Base-by-base conservation (phyloP, 768 basidiomycete genomes). In the Auricularia cornea region DNA sequence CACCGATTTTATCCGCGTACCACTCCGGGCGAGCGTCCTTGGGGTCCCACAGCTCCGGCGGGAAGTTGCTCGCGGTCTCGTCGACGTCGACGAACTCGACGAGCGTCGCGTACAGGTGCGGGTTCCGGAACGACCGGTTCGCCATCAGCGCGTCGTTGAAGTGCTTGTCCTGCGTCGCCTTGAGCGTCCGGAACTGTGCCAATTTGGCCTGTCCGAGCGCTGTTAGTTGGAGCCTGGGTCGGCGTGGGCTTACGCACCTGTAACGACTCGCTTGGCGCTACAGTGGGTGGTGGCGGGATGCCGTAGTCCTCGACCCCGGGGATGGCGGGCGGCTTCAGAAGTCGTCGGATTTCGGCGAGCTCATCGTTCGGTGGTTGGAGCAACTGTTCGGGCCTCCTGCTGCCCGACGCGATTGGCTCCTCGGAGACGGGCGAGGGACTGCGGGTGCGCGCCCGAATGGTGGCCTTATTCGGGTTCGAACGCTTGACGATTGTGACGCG, bases 101-200 rank as follows among this genome's bases (percentile, higher is more conserved):
- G 2, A 99, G 84, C 69, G 94, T 94, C 14, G 91, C 80, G 74
- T 96, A 97, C n/a, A 98, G 83, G 70, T 97, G 92, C 0, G 96
- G 96, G 70, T 99, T 99, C 30, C 94, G 86, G 76, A 98, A 99
- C 3, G 93, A 87, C 52, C 92, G 87, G 67, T 90, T 92, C 8
- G 87, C 84, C 87, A 98, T 92, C 48, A 99, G 82, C 1, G 92
- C 92, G 73, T 97, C 94, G 73, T 98, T 99, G 78, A 97, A 98
- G 73, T 97, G 94, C 68, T 87, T 86, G 1, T 90, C 88, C 68
- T 83, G 81, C 1, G 65, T 64, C 31, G 78, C 74, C 72, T 94
- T 92, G 57, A 98, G 80, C 1, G 79, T 70, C 62, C 88, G 82
- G 69, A 97, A 98, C 60, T 89, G 85, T 0, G 82, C 76, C 28